Percentiles rank a stretch among this genome's conserved stretches.
These are phyloP conservation scores for Tothia fuscella DNA, from an alignment of 2,329 filamentous ascomycete species.

Conservation along the genomic window DNA sequence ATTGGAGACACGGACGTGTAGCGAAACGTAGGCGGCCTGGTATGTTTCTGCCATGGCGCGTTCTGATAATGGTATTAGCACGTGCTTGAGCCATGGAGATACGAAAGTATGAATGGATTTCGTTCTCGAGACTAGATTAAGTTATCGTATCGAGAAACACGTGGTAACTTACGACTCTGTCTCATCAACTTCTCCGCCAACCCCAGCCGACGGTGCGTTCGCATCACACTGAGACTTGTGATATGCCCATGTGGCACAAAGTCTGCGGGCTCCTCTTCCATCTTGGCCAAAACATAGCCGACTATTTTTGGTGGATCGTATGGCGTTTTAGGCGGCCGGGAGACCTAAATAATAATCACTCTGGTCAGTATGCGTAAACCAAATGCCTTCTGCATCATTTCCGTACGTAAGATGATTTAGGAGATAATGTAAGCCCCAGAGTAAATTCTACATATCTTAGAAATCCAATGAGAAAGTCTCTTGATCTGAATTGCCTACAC, in stretches of 20 bases:
- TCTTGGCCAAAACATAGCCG: conserved; percentile 98
- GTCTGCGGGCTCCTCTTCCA: conserved; percentile 94
- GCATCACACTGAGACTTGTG: conserved; percentile 88
- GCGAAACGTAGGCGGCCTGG: conserved; percentile 79
- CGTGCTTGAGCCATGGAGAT: not conserved
- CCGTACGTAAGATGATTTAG: no score
- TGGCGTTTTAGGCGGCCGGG: conserved; percentile 61
- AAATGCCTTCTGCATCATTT: no score
- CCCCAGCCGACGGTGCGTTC: conserved; percentile 80
- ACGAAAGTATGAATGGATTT: not conserved
- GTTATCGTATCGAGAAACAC: not conserved
- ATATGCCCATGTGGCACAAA: conserved; percentile 92
- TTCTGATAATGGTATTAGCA: conserved; percentile 42
- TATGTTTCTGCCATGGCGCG: conserved; percentile 95
- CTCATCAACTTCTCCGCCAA: conserved; percentile 97
- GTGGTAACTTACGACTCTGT: conserved; percentile 63
- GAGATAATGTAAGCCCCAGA: no score
- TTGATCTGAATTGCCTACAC: no score
- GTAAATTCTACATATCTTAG: no score
- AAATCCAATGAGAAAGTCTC: no score
- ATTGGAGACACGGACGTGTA: conserved; percentile 94
- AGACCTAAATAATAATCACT: conserved; percentile 41
- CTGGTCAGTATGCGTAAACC: no score
- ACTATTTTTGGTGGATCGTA: conserved; percentile 96
- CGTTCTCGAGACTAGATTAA: not conserved